phyloP scores from a whole-genome alignment of 169 alveolate species.

The Plasmodium reichenowi region DNA sequence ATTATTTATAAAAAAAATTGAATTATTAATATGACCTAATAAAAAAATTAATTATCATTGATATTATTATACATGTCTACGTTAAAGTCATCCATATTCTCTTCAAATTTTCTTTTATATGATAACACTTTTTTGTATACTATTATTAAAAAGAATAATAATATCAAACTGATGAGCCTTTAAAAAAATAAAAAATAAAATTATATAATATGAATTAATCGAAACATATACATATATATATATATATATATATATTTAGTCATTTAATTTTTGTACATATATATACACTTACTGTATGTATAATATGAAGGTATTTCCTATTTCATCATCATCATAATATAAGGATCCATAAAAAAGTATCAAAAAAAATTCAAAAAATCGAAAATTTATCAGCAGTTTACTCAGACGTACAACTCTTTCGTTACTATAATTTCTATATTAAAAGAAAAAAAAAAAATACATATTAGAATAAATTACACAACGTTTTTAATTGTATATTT shows the following conservation, averaged over 20 bases:
- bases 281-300: conserved; percentile 52
- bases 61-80: conserved; percentile 66
- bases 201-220: not conserved
- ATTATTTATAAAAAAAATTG: not conserved
- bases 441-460: conserved; percentile 10
- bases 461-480: conserved; percentile 5
- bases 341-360: conserved; percentile 74
- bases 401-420: conserved; percentile 74
- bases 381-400: conserved; percentile 64
- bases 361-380: conserved; percentile 72
- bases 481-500: not conserved
- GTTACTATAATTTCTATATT: conserved; percentile 54
- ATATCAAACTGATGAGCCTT: conserved; percentile 58
- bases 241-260: too few species aligned
- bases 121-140: conserved; percentile 56
- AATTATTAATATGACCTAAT: not conserved
- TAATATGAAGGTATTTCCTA: conserved; percentile 51
- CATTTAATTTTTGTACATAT: not conserved
- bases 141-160: conserved; percentile 59
- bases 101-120: conserved; percentile 68
- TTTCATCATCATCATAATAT: conserved; percentile 72
- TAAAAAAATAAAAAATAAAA: conserved; percentile 13
- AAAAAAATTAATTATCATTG: conserved; percentile 22
- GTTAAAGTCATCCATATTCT: conserved; percentile 32
- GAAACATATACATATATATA: not conserved